Conservation (phyloP, 1,139 yeast genomes). For the Keqinozyma sinolaborantium region DNA sequence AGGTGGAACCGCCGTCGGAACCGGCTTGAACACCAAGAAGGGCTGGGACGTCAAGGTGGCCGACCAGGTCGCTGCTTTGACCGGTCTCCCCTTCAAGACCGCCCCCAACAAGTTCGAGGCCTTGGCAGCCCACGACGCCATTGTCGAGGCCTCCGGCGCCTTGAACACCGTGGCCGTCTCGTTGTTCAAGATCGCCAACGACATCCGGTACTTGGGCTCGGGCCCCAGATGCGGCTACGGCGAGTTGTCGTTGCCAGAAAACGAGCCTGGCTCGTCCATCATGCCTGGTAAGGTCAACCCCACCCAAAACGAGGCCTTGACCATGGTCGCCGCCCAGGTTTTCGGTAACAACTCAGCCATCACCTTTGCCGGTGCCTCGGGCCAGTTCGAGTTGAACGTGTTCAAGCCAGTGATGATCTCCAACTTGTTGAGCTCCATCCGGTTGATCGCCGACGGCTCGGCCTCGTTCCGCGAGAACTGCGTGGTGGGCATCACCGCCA, state of each 20-base stretch:
- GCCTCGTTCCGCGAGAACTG: constrained; percentile 90
- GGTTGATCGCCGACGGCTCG: constrained; percentile 85
- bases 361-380: constrained; percentile 97
- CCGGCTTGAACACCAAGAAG: constrained; percentile 89
- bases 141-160: constrained; percentile 97
- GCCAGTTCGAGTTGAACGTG: constrained; percentile 96
- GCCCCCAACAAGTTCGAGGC: constrained; percentile 99
- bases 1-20: constrained; percentile 99
- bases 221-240: constrained; percentile 99
- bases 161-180: constrained; percentile 93
- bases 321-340: constrained; percentile 97
- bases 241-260: constrained; percentile 91
- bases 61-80: constrained; percentile 69
- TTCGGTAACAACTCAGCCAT: constrained; percentile 94
- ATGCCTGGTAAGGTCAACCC: constrained; percentile 99
- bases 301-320: constrained; percentile 96
- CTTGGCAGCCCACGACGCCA: constrained; percentile 96
- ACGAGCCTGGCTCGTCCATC: constrained; percentile 98
- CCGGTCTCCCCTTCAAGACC: constrained; percentile 85
- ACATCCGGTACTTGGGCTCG: constrained; percentile 95
- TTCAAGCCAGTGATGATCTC: constrained; percentile 95
- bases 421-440: constrained; percentile 81
- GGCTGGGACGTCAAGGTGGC: constrained; percentile 89
- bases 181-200: constrained; percentile 93
- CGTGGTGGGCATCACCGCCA: constrained; percentile 91